These are phyloP conservation scores for Stevia rebaudiana DNA, from an alignment of 140 eudicot species.

Conservation along the genomic window DNA sequence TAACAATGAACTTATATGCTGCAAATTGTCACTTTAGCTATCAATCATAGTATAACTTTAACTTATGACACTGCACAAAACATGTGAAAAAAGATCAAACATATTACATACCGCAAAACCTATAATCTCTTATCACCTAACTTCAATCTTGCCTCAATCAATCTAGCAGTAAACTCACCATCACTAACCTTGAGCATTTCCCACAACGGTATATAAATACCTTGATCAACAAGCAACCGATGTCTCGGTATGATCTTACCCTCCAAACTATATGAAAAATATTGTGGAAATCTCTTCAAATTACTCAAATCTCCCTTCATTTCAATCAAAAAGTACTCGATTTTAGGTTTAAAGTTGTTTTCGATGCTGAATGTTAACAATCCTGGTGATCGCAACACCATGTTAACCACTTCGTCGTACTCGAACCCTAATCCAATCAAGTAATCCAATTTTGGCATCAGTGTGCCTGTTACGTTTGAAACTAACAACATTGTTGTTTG, in stretches of 20 bases:
- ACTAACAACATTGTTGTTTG: constrained; percentile 70
- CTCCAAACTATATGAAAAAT: constrained; percentile 86
- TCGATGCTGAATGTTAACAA: constrained; percentile 73
- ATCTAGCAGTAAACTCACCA: constrained; percentile 57
- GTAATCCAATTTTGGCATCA: constrained; percentile 57
- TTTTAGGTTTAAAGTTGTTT: constrained; percentile 66
- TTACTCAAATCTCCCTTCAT: constrained; percentile 77
- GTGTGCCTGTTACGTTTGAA: constrained; percentile 46
- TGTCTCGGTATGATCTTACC: constrained; percentile 67
- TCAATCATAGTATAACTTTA: no score
- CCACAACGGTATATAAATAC: constrained; percentile 46
- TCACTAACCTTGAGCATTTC: constrained; percentile 79
- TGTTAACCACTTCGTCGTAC: constrained; percentile 42
- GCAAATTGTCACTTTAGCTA: neutral
- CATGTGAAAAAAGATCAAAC: constrained; percentile 11
- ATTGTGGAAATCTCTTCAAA: constrained; percentile 84
- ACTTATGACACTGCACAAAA: no score
- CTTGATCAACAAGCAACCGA: constrained; percentile 46
- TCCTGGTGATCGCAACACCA: constrained; percentile 83
- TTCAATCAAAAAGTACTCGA: constrained; percentile 60
- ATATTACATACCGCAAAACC: constrained; percentile 29
- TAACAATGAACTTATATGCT: constrained; percentile 4
- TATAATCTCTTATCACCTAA: constrained; percentile 31
- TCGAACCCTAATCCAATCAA: constrained; percentile 62
- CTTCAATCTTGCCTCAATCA: constrained; percentile 55